Evolutionary conservation across 2,329 filamentous ascomycete genomes (phyloP).

Genomic region (Colletotrichum destructivum): DNA sequence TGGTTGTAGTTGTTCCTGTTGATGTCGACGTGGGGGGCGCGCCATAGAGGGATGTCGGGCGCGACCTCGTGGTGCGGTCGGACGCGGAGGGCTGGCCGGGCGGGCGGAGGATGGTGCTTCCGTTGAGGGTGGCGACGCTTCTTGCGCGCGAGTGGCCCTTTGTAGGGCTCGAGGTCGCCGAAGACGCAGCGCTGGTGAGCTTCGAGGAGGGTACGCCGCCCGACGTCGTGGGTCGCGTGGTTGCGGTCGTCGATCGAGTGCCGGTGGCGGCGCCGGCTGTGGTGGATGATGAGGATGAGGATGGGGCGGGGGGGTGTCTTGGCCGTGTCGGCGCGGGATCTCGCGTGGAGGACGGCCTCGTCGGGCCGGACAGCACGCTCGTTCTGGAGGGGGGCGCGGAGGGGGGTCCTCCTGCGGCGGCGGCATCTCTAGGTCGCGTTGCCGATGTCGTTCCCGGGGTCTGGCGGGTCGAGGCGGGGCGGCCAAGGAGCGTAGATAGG

Average conservation of each 20-base stretch:
- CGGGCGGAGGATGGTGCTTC: constrained; percentile 58
- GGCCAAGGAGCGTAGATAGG: constrained; percentile 21
- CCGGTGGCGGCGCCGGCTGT: constrained; percentile 35
- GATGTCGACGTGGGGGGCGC: constrained; percentile 15
- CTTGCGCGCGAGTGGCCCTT: constrained; percentile 56
- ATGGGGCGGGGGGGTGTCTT: constrained; percentile 24
- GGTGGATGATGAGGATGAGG: constrained; percentile 40
- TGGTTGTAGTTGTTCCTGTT: neutral
- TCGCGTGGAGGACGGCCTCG: constrained; percentile 28
- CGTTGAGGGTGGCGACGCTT: constrained; percentile 56
- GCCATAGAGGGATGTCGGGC: constrained; percentile 35
- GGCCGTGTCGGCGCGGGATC: constrained; percentile 7
- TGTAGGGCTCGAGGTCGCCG: constrained; percentile 38
- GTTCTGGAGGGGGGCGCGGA: constrained; percentile 5
- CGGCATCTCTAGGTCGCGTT: constrained; percentile 25
- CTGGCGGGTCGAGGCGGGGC: constrained; percentile 28
- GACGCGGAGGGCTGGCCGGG: constrained; percentile 48
- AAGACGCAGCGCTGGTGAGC: constrained; percentile 6
- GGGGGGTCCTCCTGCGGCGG: neutral
- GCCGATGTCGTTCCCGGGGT: constrained; percentile 4
- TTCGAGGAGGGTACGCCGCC: constrained; percentile 45
- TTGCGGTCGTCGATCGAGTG: constrained; percentile 31
- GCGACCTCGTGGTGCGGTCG: constrained; percentile 40
- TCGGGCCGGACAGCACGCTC: neutral
- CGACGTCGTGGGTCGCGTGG: constrained; percentile 48